Conservation (phyloP, 2,329 filamentous ascomycete genomes). For the Ambrosiella xylebori region DNA sequence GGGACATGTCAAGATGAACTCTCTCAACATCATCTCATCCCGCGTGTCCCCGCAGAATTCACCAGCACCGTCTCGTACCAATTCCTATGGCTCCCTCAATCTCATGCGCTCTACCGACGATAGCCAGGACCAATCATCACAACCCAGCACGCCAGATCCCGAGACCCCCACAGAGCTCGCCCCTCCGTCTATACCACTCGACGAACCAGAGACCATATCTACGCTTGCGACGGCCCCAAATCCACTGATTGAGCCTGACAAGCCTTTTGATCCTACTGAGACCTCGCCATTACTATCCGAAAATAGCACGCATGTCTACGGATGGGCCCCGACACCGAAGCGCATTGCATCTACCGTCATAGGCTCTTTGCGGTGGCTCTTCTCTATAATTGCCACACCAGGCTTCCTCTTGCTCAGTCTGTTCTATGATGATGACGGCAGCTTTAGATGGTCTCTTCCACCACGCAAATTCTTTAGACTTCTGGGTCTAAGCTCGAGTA, state of each 20-base stretch:
- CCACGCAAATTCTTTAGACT: constrained; percentile 42
- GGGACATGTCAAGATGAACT: constrained; percentile 62
- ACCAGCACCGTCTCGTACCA: constrained; percentile 39
- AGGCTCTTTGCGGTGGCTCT: constrained; percentile 58
- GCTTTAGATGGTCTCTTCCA: constrained; percentile 62
- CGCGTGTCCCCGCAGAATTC: constrained; percentile 51
- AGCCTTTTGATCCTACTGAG: constrained; percentile 28
- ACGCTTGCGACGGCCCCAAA: constrained; percentile 14
- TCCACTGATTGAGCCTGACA: constrained; percentile 19
- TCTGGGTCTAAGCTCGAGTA: constrained; percentile 1
- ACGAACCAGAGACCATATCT: constrained; percentile 9
- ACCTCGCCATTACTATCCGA: constrained; percentile 41
- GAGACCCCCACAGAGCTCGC: neutral
- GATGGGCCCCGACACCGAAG: constrained; percentile 44
- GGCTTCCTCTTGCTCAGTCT: constrained; percentile 67
- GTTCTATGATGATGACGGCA: constrained; percentile 65
- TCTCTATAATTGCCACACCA: constrained; percentile 63
- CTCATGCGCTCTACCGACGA: constrained; percentile 23
- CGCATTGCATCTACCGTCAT: constrained; percentile 56
- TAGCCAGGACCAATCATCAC: constrained; percentile 19
- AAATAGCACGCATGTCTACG: constrained; percentile 16
- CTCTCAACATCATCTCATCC: constrained; percentile 80
- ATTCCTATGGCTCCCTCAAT: constrained; percentile 37
- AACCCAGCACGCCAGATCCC: constrained; percentile 22
- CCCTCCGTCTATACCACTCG: constrained; percentile 21